phyloP scores from a whole-genome alignment of 108 stramenopile genomes.

The Skeletonema tropicum region DNA sequence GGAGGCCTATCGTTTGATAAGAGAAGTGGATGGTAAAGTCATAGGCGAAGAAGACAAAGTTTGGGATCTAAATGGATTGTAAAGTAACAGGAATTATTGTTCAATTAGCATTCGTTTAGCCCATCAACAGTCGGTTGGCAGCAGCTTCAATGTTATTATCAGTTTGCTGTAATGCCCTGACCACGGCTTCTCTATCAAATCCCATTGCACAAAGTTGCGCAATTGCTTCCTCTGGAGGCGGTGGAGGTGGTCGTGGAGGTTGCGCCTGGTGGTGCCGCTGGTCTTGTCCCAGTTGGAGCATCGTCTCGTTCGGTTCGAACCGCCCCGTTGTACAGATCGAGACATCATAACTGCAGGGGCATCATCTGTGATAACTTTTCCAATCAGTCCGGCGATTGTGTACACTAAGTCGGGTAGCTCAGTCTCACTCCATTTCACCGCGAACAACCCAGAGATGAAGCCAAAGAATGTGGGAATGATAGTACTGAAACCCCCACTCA shows the following conservation, averaged over 20 bases:
- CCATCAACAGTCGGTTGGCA: slow-evolving; percentile 76
- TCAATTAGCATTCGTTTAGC: slow-evolving; percentile 7
- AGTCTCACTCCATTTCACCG: slow-evolving; percentile 24
- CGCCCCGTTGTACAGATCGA: slow-evolving; percentile 35
- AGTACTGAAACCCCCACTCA: slow-evolving; percentile 32
- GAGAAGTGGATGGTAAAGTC: slow-evolving; percentile 35
- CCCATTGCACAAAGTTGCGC: slow-evolving; percentile 82
- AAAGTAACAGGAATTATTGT: background rate
- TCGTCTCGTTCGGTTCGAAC: slow-evolving; percentile 8
- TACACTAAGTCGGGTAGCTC: slow-evolving; percentile 44
- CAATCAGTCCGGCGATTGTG: slow-evolving; percentile 3
- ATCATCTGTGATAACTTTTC: slow-evolving; percentile 37
- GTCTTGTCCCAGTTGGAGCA: slow-evolving; percentile 5
- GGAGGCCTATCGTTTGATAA: slow-evolving; percentile 71
- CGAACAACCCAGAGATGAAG: slow-evolving; percentile 32
- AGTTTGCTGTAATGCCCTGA: slow-evolving; percentile 64
- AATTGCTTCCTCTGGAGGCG: slow-evolving; percentile 74
- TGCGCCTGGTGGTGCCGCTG: slow-evolving; percentile 19
- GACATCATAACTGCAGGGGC: slow-evolving; percentile 50
- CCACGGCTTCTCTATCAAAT: slow-evolving; percentile 77
- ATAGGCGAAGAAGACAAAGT: background rate
- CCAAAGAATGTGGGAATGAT: slow-evolving; percentile 41
- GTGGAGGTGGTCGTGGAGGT: slow-evolving; percentile 43
- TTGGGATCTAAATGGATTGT: slow-evolving; percentile 7
- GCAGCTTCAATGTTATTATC: slow-evolving; percentile 89